Conservation (phyloP, 331 rosid genomes). For the Prunus yedoensis region DNA sequence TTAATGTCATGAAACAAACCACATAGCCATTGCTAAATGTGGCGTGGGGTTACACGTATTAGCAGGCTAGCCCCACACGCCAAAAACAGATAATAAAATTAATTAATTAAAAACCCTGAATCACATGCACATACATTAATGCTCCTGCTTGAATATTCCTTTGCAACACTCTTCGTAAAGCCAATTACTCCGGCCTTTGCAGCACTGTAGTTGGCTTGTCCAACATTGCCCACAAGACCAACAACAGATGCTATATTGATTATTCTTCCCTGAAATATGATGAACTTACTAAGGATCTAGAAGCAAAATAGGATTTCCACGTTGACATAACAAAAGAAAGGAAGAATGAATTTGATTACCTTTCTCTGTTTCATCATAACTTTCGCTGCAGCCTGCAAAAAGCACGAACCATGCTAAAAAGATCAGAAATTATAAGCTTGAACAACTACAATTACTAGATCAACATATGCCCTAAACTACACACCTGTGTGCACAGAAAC, state of each 20-base stretch:
- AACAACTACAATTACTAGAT: background rate
- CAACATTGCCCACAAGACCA: conserved; percentile 44
- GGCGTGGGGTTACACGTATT: background rate
- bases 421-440: background rate
- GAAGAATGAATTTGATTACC: conserved; percentile 16
- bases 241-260: conserved; percentile 43
- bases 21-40: conserved; percentile 1
- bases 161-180: conserved; percentile 39
- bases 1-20: background rate
- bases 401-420: background rate
- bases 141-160: conserved; percentile 39
- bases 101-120: background rate
- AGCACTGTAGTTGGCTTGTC: conserved; percentile 50
- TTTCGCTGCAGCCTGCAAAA: conserved; percentile 42
- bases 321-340: background rate
- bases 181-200: conserved; percentile 39
- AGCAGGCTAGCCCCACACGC: no score
- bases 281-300: background rate
- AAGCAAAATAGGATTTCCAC: background rate
- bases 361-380: conserved; percentile 39
- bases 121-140: conserved; percentile 25
- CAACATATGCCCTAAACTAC: background rate
- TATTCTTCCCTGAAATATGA: conserved; percentile 37
- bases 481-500: conserved; percentile 44
- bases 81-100: no score